These are phyloP conservation scores for Filobasidium floriforme DNA, from an alignment of 768 basidiomycete species.

Conservation along the genomic window DNA sequence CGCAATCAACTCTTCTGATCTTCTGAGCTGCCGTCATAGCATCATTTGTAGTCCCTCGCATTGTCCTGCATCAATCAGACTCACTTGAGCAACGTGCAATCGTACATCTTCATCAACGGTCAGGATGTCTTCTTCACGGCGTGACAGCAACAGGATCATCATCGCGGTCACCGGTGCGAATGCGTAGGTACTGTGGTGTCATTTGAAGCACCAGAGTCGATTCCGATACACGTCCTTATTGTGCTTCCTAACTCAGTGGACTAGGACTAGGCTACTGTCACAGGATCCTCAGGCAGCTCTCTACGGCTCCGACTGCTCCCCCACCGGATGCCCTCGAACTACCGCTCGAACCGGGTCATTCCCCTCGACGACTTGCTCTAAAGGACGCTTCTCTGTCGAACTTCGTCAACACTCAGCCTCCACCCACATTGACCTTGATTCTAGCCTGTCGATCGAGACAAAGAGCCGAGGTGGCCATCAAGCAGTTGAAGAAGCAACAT, in stretches of 20 bases:
- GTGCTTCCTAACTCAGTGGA: slow-evolving; percentile 28
- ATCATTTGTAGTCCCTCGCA: no score
- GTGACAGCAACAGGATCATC: slow-evolving; percentile 32
- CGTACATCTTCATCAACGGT: no score
- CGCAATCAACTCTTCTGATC: no score
- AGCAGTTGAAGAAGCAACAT: slow-evolving; percentile 28
- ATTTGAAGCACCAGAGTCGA: not conserved
- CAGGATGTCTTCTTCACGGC: not conserved
- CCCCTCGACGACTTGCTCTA: slow-evolving; percentile 19
- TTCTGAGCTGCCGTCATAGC: no score
- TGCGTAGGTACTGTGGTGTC: slow-evolving; percentile 27
- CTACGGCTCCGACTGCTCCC: slow-evolving; percentile 9
- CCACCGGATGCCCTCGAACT: slow-evolving; percentile 15
- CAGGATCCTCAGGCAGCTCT: slow-evolving; percentile 39
- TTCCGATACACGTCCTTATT: not conserved
- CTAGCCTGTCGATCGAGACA: slow-evolving; percentile 39
- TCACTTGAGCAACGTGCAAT: no score
- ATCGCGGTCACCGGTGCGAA: slow-evolving; percentile 45
- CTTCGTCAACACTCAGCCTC: not conserved
- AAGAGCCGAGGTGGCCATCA: slow-evolving; percentile 32
- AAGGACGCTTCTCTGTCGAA: slow-evolving; percentile 19
- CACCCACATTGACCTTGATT: slow-evolving; percentile 41
- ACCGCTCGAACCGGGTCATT: slow-evolving; percentile 25
- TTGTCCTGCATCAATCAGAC: no score
- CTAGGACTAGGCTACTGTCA: slow-evolving; percentile 43